Evolutionary conservation across 352 stramenopile species (phyloP).

Genomic region (Pythium rhizo-oryzae): DNA sequence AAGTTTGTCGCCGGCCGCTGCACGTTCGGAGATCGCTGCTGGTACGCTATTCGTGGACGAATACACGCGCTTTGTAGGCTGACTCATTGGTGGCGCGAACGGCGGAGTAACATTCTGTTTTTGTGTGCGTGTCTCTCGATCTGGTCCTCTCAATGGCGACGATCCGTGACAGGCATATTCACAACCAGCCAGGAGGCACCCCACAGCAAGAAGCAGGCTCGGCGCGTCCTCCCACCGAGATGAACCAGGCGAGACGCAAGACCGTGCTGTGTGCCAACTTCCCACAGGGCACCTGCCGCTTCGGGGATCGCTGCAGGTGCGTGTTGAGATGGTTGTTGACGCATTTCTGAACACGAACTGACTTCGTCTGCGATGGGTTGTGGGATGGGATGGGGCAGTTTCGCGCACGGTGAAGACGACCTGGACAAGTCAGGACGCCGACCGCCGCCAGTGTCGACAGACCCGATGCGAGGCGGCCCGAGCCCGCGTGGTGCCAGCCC

Average conservation of each 20-base stretch:
- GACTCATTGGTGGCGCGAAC: background rate
- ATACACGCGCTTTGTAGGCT: constrained; percentile 20
- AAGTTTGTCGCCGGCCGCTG: constrained; percentile 73
- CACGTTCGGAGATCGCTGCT: constrained; percentile 82
- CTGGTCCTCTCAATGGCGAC: background rate
- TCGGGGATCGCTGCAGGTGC: constrained; percentile 86
- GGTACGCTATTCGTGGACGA: constrained; percentile 49
- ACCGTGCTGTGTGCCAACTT: constrained; percentile 82
- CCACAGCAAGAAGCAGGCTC: constrained; percentile 5
- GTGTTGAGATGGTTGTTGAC: background rate
- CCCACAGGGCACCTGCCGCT: constrained; percentile 71
- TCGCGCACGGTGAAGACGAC: constrained; percentile 81
- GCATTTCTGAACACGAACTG: background rate
- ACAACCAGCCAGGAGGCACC: constrained; percentile 38
- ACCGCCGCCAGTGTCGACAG: constrained; percentile 8
- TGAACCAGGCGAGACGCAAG: constrained; percentile 59
- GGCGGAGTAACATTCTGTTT: constrained; percentile 26
- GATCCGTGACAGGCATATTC: constrained; percentile 48
- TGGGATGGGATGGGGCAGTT: constrained; percentile 44
- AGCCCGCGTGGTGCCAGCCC: constrained; percentile 18
- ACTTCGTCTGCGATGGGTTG: background rate
- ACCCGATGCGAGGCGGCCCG: constrained; percentile 15
- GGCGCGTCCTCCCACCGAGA: constrained; percentile 33
- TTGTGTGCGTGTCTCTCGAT: constrained; percentile 7
- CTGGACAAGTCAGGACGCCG: constrained; percentile 36